Evolutionary conservation across 176 grass and related monocot genomes (phyloP).

Genomic region (Echinochloa phyllopogon): DNA sequence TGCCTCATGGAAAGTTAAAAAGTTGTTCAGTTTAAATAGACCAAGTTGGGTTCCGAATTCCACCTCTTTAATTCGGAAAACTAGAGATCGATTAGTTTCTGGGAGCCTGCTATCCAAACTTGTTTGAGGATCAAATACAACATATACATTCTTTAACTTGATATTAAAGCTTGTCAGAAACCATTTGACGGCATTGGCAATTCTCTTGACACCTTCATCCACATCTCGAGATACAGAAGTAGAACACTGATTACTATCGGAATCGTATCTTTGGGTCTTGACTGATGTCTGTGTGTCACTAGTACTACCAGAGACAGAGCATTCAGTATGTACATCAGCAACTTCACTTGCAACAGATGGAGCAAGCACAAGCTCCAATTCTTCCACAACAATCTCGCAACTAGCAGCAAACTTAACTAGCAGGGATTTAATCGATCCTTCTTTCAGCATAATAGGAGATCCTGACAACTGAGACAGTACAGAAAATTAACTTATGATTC

Average conservation of each 20-base stretch:
- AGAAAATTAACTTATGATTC: conserved; percentile 13
- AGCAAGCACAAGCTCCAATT: conserved; percentile 81
- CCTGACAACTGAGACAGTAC: conserved; percentile 71
- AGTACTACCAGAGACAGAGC: conserved; percentile 56
- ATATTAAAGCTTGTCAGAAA: conserved; percentile 94
- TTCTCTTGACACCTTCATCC: conserved; percentile 96
- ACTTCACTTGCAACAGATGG: conserved; percentile 61
- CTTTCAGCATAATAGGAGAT: conserved; percentile 73
- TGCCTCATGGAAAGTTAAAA: conserved; percentile 80
- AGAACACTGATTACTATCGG: conserved; percentile 51
- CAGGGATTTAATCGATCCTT: conserved; percentile 95
- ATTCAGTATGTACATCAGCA: conserved; percentile 53
- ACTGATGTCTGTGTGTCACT: conserved; percentile 38
- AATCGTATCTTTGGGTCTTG: conserved; percentile 47
- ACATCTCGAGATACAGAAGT: conserved; percentile 73
- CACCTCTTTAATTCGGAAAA: conserved; percentile 84
- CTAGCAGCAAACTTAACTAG: conserved; percentile 78
- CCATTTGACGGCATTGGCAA: conserved; percentile 86
- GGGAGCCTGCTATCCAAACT: conserved; percentile 51
- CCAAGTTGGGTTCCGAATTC: conserved; percentile 82
- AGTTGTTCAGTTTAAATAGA: conserved; percentile 76
- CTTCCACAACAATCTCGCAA: conserved; percentile 85
- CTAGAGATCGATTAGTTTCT: conserved; percentile 63
- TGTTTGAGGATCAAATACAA: conserved; percentile 81
- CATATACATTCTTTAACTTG: conserved; percentile 75